Conservation (phyloP, 352 stramenopile species). For the Globisporangium nodosum region DNA sequence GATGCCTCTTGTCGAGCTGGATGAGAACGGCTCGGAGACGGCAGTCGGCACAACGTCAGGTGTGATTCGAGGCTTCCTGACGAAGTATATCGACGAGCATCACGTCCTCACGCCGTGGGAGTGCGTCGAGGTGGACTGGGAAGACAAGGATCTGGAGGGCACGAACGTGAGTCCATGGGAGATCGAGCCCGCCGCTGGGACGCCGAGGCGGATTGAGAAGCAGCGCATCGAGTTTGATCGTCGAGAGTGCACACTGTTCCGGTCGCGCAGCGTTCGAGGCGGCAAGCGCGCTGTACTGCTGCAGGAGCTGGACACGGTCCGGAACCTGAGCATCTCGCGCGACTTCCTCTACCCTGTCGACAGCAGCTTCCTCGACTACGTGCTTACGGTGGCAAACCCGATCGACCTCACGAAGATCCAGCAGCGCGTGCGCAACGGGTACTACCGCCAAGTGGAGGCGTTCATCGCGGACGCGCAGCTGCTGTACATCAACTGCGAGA, state of each 20-base stretch:
- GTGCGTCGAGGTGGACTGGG: conserved; percentile 65
- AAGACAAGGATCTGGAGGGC: conserved; percentile 61
- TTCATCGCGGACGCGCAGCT: conserved; percentile 75
- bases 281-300: conserved; percentile 40
- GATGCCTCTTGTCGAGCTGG: conserved; percentile 66
- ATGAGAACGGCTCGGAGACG: conserved; percentile 53
- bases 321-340: conserved; percentile 61
- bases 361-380: conserved; percentile 71
- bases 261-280: conserved; percentile 42
- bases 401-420: conserved; percentile 83
- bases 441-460: conserved; percentile 83
- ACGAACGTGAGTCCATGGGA: conserved; percentile 78
- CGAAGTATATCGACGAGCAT: conserved; percentile 17
- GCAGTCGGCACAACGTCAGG: conserved; percentile 57
- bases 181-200: conserved; percentile 41
- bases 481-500: conserved; percentile 73
- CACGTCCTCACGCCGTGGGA: conserved; percentile 62
- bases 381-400: conserved; percentile 76
- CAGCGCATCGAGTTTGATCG: conserved; percentile 29
- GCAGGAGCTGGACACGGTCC: conserved; percentile 54
- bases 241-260: conserved; percentile 32
- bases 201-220: conserved; percentile 34
- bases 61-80: conserved; percentile 39
- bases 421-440: conserved; percentile 47
- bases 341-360: conserved; percentile 82